Evolutionary conservation across 495 filamentous ascomycete species (phyloP), one percentile per base, ranked within the genome.

Genomic region (Penicillium chermesinum): DNA sequence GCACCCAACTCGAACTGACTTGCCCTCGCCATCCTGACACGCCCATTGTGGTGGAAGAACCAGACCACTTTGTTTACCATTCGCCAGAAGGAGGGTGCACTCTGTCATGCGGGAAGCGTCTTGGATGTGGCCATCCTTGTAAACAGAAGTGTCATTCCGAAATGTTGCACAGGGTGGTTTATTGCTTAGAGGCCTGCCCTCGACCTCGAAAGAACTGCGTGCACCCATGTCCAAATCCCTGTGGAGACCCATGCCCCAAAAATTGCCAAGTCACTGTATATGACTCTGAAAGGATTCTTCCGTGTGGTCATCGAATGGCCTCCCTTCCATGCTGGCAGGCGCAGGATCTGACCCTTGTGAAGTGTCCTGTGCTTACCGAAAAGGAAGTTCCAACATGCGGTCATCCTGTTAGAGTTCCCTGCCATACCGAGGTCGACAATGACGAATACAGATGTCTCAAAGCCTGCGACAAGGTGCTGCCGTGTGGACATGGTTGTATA

Each of bases 81-180:
- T 69, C 82, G 1, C 88, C 88, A 0, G 87, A 91, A 60, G 86
- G 85, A 36, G 87, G 88, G 4, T 93, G 88, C 53, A 58, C 62
- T 46, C 59, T 75, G 14, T 71, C 53, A 12, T 94, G 88, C 50
- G 70, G 65, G 4, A 65, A 73, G 43, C 69, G 82, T 25, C 72
- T 91, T n/a, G 22, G 43, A 0, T 91, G 89, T 54, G 88, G 88
- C 0, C 87, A 93, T 67, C 57, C 74, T 0, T 95, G 89, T 57
- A 57, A 65, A 16, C 77, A 76, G 22, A 81, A 77, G 56, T 91
- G 87, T 52, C 89, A 95, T 66, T 82, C 86, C 0, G 62, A 79
- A 3, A 21, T 71, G 1, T 64, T 91, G 8, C 88, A 91, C 54
- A 62, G 79, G 10, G 78, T 76, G 3, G 75, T 84, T 15, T 60